Evolutionary conservation across 768 basidiomycete species (phyloP).

Genomic region (Termitomyces sp.): DNA sequence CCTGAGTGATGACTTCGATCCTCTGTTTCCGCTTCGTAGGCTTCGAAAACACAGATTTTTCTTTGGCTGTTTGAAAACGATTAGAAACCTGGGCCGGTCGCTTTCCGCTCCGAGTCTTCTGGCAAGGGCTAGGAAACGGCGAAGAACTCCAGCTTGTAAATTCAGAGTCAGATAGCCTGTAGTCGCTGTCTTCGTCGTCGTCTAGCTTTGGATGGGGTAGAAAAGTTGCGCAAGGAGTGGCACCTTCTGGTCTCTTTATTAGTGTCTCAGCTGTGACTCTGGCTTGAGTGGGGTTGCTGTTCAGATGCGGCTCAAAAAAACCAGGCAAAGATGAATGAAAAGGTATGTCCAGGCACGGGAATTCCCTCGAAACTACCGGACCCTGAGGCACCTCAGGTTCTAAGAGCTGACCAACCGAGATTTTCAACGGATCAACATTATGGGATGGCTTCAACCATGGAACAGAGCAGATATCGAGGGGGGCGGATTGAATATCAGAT

Average conservation of each 20-base stretch:
- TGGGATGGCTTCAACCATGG: slow-evolving; percentile 8
- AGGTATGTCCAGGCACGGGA: not conserved
- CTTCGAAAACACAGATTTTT: not conserved
- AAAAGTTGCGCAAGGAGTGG: not conserved
- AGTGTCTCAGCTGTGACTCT: not conserved
- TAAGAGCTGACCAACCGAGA: slow-evolving; percentile 16
- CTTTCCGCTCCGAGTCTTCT: slow-evolving; percentile 7
- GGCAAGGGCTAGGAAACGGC: slow-evolving; percentile 15
- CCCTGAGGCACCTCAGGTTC: not conserved
- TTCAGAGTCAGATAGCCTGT: slow-evolving; percentile 6
- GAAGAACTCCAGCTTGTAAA: slow-evolving; percentile 6
- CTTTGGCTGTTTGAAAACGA: not conserved
- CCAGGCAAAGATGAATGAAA: not conserved
- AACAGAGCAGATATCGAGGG: slow-evolving; percentile 13
- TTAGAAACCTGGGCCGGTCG: not conserved
- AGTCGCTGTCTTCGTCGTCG: slow-evolving; percentile 12
- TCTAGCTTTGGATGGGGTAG: not conserved
- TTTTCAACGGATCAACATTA: slow-evolving; percentile 36
- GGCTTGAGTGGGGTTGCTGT: not conserved
- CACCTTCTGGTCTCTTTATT: not conserved
- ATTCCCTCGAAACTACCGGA: not conserved
- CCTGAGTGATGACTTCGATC: not conserved
- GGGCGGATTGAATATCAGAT: not conserved
- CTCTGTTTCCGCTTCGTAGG: not conserved
- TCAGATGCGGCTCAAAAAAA: not conserved